Conservation (phyloP, 139 green algal genomes). For the Coelastrella sp. region DNA sequence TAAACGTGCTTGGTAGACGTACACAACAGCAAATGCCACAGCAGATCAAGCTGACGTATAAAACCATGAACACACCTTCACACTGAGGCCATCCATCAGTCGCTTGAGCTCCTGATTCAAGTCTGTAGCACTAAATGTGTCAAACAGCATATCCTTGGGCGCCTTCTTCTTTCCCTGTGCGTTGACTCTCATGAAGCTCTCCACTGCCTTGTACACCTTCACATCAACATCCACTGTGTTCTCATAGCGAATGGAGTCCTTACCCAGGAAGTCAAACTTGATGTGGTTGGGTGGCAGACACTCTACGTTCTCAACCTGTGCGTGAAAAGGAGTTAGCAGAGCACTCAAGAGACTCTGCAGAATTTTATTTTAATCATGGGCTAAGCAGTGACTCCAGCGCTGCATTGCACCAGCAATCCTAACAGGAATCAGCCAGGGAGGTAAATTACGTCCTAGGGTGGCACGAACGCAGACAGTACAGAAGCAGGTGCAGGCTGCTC, state of each 20-base stretch:
- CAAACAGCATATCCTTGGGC: constrained; percentile 92
- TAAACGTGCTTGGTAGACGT: too few relatives aligned
- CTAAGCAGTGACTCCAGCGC: too few relatives aligned
- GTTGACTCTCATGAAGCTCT: constrained; percentile 79
- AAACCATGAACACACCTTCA: constrained; percentile 80
- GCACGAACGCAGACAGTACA: too few relatives aligned
- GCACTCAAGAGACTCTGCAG: not conserved
- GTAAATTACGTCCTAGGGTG: too few relatives aligned
- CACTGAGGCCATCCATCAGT: constrained; percentile 95
- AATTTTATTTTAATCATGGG: too few relatives aligned
- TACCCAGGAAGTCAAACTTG: constrained; percentile 99
- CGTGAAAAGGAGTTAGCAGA: not conserved
- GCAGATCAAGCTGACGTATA: not conserved
- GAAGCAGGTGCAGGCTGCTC: too few relatives aligned
- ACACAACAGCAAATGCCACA: not conserved
- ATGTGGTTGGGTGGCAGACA: constrained; percentile 76
- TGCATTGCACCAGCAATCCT: too few relatives aligned
- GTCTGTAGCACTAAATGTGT: constrained; percentile 90
- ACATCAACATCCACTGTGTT: constrained; percentile 94
- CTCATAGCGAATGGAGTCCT: constrained; percentile 98
- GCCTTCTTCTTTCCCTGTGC: constrained; percentile 77
- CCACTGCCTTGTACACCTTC: constrained; percentile 83
- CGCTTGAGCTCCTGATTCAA: constrained; percentile 97
- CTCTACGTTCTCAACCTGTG: constrained; percentile 90
- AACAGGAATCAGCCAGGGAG: too few relatives aligned